A percentile compares a stretch with the other conserved stretches of the same genome.
These are phyloP conservation scores for Sclerotinia sclerotiorum DNA, from an alignment of 2,329 filamentous ascomycete genomes.

Conservation along the genomic window DNA sequence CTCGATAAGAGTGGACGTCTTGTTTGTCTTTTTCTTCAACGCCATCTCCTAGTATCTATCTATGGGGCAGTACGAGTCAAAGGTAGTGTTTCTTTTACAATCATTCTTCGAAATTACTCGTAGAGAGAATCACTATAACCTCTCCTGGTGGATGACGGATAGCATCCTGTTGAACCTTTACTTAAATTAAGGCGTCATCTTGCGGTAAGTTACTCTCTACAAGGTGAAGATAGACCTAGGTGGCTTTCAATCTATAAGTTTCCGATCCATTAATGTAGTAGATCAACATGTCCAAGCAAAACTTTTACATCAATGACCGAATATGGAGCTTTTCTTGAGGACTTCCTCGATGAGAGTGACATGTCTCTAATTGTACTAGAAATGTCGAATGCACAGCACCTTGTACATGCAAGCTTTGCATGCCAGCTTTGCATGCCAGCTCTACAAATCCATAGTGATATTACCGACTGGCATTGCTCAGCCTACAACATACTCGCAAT, in stretches of 20 bases:
- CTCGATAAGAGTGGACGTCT: background rate
- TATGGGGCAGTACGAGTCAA: background rate
- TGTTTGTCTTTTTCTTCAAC: background rate
- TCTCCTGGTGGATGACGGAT: background rate
- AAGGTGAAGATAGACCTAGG: background rate
- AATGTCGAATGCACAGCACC: no score
- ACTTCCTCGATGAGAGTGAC: no score
- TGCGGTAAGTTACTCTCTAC: no score
- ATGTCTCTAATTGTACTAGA: background rate
- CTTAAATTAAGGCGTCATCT: background rate
- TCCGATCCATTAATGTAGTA: background rate
- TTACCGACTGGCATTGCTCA: background rate
- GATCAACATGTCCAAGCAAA: no score
- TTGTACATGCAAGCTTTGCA: no score
- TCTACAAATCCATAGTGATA: background rate
- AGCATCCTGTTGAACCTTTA: background rate
- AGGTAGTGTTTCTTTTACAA: background rate
- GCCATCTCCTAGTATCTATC: background rate
- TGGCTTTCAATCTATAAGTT: background rate
- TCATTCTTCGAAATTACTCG: background rate
- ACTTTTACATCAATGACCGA: background rate
- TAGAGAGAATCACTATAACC: background rate
- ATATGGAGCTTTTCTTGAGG: background rate
- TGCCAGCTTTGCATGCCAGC: background rate
- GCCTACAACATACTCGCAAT: no score